Conservation (phyloP, 1,139 yeast species). For the Trichomonascaceae sp. region DNA sequence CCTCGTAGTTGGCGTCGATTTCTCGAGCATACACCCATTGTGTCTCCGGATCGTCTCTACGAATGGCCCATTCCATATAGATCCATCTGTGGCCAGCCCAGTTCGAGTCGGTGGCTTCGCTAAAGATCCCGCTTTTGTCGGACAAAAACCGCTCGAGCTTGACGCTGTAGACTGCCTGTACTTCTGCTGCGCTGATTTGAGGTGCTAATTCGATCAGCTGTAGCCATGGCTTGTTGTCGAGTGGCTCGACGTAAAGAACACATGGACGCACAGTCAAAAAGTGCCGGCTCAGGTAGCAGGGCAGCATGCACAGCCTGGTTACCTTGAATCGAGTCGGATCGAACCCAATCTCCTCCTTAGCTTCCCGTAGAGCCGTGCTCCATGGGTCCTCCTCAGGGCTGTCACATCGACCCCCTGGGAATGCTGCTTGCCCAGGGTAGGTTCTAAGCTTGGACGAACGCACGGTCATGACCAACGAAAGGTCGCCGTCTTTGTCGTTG, state of each 20-base stretch:
- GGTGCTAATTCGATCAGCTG: constrained; percentile 11
- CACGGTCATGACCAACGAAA: constrained; percentile 60
- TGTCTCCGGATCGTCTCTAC: constrained; percentile 4
- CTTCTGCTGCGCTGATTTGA: constrained; percentile 14
- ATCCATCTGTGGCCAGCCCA: constrained; percentile 13
- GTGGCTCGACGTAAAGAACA: constrained; percentile 40
- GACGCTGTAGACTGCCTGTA: constrained; percentile 15
- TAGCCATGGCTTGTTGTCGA: constrained; percentile 3
- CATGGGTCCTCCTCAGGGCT: constrained; percentile 48
- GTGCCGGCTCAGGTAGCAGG: constrained; percentile 63
- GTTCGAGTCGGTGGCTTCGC: constrained; percentile 1
- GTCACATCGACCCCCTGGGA: constrained; percentile 90
- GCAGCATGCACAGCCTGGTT: constrained; percentile 43
- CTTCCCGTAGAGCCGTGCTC: constrained; percentile 66
- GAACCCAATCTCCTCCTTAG: constrained; percentile 72
- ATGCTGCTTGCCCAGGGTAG: constrained; percentile 75
- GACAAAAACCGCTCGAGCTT: constrained; percentile 12
- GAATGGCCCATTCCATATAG: constrained; percentile 10
- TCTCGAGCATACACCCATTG: constrained; percentile 6
- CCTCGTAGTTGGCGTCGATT: constrained; percentile 4
- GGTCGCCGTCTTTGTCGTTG: constrained; percentile 48
- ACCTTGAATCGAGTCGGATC: constrained; percentile 38
- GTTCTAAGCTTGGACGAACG: constrained; percentile 51
- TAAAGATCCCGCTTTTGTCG: constrained; percentile 1
- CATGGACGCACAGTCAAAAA: constrained; percentile 70